A percentile compares a stretch with the other conserved stretches of the same genome.
These are phyloP conservation scores for Amylostereum areolatum DNA, from an alignment of 1,284 basidiomycete genomes.

Conservation along the genomic window DNA sequence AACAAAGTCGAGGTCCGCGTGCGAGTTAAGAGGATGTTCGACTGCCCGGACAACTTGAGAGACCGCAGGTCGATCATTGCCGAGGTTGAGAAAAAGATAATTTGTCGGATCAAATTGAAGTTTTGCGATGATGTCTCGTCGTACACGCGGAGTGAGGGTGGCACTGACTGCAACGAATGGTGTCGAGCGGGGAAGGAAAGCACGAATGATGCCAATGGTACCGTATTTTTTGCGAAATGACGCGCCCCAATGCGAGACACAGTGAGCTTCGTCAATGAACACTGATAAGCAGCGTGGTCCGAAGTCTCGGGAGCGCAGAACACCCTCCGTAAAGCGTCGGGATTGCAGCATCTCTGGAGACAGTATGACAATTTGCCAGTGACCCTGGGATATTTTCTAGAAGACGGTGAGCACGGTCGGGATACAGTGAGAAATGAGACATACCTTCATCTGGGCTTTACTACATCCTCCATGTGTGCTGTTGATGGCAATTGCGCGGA, in stretches of 20 bases:
- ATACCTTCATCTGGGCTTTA: too few species aligned
- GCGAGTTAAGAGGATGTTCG: constrained; percentile 24
- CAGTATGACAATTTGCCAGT: neutral
- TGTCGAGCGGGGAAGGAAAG: neutral
- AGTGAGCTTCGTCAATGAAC: neutral
- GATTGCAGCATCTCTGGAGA: neutral
- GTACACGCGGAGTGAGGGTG: neutral
- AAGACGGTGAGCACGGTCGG: neutral
- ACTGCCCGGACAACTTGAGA: neutral
- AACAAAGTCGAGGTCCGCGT: constrained; percentile 18
- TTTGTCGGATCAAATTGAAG: neutral
- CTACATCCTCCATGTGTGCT: neutral
- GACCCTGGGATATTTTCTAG: neutral
- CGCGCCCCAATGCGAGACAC: neutral
- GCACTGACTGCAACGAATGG: neutral
- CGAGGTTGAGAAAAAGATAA: neutral
- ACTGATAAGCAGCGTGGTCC: neutral
- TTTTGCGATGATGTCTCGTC: neutral
- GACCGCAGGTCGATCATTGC: neutral
- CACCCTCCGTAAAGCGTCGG: neutral
- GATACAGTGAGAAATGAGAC: too few species aligned
- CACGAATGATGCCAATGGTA: neutral
- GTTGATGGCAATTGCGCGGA: neutral
- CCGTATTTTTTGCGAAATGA: neutral
- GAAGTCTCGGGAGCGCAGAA: neutral